These are phyloP conservation scores for Paramecium primaurelia DNA, from an alignment of 73 alveolate species.

Conservation along the genomic window DNA sequence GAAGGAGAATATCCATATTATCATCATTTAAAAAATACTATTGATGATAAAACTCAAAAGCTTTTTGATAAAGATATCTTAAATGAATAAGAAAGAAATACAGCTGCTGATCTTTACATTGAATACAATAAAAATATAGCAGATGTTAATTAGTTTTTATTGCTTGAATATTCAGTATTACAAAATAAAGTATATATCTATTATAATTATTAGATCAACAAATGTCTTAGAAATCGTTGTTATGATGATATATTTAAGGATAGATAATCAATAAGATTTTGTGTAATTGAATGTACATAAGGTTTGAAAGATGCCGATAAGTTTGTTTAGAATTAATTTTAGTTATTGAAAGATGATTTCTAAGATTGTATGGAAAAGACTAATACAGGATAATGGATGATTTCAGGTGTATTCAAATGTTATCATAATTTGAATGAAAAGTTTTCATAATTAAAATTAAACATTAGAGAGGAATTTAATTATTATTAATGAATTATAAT, in stretches of 20 bases:
- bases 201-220: not conserved
- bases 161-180: not conserved
- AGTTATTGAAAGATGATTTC: not conserved
- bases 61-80: not conserved
- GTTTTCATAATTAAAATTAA: not conserved
- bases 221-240: not conserved
- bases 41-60: not conserved
- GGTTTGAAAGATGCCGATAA: not conserved
- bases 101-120: not conserved
- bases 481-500: not conserved
- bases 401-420: not conserved
- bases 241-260: slow-evolving; percentile 2
- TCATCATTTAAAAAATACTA: not conserved
- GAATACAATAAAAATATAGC: not conserved
- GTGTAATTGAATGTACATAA: not conserved
- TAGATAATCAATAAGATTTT: not conserved
- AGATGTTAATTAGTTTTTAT: not conserved
- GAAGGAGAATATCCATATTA: slow-evolving; percentile 19
- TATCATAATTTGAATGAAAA: not conserved
- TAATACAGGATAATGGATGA: not conserved
- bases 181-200: not conserved
- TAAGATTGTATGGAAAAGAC: not conserved
- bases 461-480: slow-evolving; percentile 19
- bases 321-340: not conserved
- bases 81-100: not conserved